These are phyloP conservation scores for Hirschioporus abietinus DNA, from an alignment of 768 basidiomycete species.

Conservation along the genomic window DNA sequence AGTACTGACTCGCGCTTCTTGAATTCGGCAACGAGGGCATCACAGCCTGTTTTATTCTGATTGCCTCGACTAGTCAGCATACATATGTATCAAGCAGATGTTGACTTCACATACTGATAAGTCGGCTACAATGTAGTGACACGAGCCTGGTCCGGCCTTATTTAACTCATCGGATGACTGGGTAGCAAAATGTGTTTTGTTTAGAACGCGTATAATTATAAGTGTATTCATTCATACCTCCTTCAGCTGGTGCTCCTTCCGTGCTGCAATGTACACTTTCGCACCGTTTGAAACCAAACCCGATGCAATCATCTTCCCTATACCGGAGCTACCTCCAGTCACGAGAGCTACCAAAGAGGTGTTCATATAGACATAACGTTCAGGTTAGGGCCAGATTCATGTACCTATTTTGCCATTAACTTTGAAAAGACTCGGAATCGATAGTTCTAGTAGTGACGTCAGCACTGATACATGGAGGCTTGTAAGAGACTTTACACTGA, in stretches of 20 bases:
- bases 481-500: not conserved
- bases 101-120: conserved; percentile 48
- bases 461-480: not conserved
- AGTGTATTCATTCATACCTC: conserved; percentile 39
- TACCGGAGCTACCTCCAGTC: conserved; percentile 79
- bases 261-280: conserved; percentile 84
- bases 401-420: conserved; percentile 67
- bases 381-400: conserved; percentile 11
- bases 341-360: conserved; percentile 49
- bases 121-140: conserved; percentile 71
- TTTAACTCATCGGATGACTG: conserved; percentile 58
- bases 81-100: conserved; percentile 1
- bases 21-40: conserved; percentile 63
- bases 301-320: conserved; percentile 80
- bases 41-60: conserved; percentile 75
- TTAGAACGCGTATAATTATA: not conserved
- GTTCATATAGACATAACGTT: not conserved
- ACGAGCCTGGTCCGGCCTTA: conserved; percentile 51
- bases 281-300: conserved; percentile 83
- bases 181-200: not conserved
- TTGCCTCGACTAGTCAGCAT: conserved; percentile 2
- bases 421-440: conserved; percentile 50
- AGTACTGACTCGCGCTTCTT: conserved; percentile 66
- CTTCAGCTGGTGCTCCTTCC: conserved; percentile 75
- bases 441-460: conserved; percentile 36